Base-by-base conservation (phyloP, 495 filamentous ascomycete genomes). In the Pseudevernia furfuracea region DNA sequence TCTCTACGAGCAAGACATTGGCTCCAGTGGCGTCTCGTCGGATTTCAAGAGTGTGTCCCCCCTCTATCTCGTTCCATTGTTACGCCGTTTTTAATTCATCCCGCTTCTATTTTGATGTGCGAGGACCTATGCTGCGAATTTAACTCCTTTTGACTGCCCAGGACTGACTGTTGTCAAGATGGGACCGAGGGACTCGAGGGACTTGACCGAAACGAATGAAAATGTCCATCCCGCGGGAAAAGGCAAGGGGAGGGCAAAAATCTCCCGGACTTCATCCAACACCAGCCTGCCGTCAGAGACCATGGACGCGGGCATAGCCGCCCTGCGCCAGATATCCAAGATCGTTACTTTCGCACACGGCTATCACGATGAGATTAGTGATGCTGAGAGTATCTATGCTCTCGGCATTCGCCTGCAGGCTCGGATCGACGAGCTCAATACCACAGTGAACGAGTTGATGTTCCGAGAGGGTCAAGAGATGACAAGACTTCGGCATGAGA, bases 401-500 rank as follows among this genome's bases (percentile, higher is more conserved):
- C 52, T 56, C 53, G 5, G 14, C 21, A 63, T 63, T 57, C 10
- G 19, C 52, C 23, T 58, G n/a, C 3, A 63, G 61, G 30, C 21
- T 30, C 6, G n/a, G 37, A 63, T 63, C 37, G 28, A 63, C 8
- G 52, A 57, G 37, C 61, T 63, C 23, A 41, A 63, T 10, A 63
- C 37, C 19, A 58, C 19, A 43, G 6, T 63, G 3, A 36, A n/a
- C 49, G 10, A 58, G 0, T 38, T 63, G 1, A 25, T 28, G 8
- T 63, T 63, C 23, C 49, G 49, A 28, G 58, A 58, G 30, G 52
- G 58, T 63, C 9, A 57, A 34, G 37, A 63, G 37, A 58, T 63
- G 37, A 21, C 9, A 58, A 56, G 34, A 58, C 61, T 63, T 34
- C 61, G 2, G 4, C 4, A 63, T 17, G 52, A 63, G 49, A 63